Evolutionary conservation across 805 yeast genomes (phyloP), one percentile per base, ranked within the genome.

Genomic region (Myxozyma lipomycoides): DNA sequence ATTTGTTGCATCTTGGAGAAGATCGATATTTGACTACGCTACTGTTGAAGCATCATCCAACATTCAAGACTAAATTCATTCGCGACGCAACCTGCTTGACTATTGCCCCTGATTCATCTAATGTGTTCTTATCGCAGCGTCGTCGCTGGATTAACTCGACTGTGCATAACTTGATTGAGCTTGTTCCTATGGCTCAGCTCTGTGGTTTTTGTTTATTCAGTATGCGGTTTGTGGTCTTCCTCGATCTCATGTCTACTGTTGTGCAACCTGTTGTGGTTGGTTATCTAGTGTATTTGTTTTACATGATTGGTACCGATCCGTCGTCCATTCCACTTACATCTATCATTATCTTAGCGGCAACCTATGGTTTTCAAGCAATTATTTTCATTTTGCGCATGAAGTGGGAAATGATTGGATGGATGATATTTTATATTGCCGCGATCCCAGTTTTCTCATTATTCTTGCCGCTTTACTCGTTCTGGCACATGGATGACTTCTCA

Each of bases 141-240:
- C 79, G 84, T 62, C 78, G 84, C 58, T 79, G 84, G 84, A 79
- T 79, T 59, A 79, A 79, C 66, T 79, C 84, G 4, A 79, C 84
- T 0, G 82, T 79, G 26, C 84, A 79, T 62, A 79, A 79, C 61
- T 72, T 79, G 67, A 67, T 79, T 64, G 84, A 79, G 66, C 73
- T 79, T 59, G 80, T 74, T 10, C 77, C 81, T 56, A 77, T 78
- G 62, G 70, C 73, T 30, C 81, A 78, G 60, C 73, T 79, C 66
- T 79, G 84, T 69, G 84, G 84, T 43, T 80, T 82, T 48, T 79
- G 81, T 67, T 79, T 83, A 58, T 79, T 79, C 65, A 74, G 81
- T 32, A 79, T 79, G 84, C 75, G 82, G 55, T 79, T 79, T 62
- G 75, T 77, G 57, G 79, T 79, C 51, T 65, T 74, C 43, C 69